These are phyloP conservation scores for Tetragonia tetragonoides DNA, from an alignment of 148 eudicot species.

Conservation along the genomic window DNA sequence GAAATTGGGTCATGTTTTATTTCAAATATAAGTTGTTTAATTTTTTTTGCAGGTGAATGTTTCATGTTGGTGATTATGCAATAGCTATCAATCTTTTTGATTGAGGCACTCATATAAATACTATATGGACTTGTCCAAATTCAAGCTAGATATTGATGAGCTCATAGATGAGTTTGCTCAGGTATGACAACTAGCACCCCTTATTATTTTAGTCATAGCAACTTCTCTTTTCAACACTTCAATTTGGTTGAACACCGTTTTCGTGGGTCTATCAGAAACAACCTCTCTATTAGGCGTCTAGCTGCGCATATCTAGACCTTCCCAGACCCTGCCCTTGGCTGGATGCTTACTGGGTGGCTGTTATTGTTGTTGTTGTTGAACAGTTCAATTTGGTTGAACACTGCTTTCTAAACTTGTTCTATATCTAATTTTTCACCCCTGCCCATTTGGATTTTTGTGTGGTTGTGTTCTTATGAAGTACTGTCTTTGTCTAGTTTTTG, in stretches of 20 bases:
- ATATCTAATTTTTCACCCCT: not conserved
- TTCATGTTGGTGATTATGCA: not conserved
- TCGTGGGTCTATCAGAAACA: too few species aligned
- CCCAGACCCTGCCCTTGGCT: too few species aligned
- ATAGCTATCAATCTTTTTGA: not conserved
- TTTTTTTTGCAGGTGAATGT: not conserved
- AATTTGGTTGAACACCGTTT: not conserved
- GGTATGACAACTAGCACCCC: slow-evolving; percentile 33
- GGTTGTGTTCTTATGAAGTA: not conserved
- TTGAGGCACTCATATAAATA: not conserved
- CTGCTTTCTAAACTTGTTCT: too few species aligned
- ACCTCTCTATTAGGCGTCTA: too few species aligned
- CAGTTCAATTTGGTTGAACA: too few species aligned
- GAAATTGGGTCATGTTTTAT: too few species aligned
- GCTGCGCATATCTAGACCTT: too few species aligned
- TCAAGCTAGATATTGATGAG: slow-evolving; percentile 76
- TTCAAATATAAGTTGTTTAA: not conserved
- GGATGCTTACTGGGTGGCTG: not conserved
- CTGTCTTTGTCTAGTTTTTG: not conserved
- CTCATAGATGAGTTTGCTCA: slow-evolving; percentile 60
- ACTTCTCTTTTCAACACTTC: not conserved
- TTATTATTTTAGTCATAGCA: not conserved
- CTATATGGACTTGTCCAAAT: slow-evolving; percentile 49
- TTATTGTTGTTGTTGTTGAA: not conserved
- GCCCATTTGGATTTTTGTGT: not conserved